phyloP scores from a whole-genome alignment of 2,329 filamentous ascomycete genomes.

The Alternaria brassicicola region DNA sequence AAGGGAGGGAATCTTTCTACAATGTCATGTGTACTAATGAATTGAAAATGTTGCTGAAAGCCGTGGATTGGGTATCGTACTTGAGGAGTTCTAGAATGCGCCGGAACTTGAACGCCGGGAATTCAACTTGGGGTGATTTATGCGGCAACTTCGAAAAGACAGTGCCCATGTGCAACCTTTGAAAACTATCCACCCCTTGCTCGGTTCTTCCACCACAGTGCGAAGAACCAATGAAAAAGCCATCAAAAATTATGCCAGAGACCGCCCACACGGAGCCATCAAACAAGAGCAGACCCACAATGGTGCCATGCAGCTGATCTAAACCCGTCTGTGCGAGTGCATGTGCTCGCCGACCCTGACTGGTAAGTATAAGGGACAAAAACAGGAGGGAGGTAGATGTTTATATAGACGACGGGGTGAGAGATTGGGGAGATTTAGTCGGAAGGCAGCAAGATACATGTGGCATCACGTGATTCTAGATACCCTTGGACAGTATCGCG shows the following conservation, averaged over 20 bases:
- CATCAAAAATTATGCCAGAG: slow-evolving; percentile 17
- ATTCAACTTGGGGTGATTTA: neutral
- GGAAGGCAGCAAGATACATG: neutral
- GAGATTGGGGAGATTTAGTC: neutral
- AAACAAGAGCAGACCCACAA: slow-evolving; percentile 11
- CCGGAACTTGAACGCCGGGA: neutral
- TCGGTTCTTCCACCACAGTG: neutral
- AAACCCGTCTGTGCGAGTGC: slow-evolving; percentile 9
- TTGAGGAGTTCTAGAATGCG: neutral
- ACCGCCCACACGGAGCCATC: slow-evolving; percentile 9
- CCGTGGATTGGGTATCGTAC: neutral
- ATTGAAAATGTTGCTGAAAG: neutral
- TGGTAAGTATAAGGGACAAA: slow-evolving; percentile 11
- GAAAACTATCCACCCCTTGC: neutral
- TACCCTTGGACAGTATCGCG: neutral
- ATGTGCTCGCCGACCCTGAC: slow-evolving; percentile 15
- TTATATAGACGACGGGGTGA: neutral
- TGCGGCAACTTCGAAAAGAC: neutral
- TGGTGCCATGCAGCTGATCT: slow-evolving; percentile 16
- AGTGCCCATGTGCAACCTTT: neutral
- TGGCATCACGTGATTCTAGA: neutral
- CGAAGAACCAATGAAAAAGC: slow-evolving; percentile 7
- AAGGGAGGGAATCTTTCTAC: neutral
- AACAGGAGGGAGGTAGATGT: neutral
- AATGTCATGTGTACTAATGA: neutral